Percentiles rank a stretch among this genome's conserved stretches.
These are phyloP conservation scores for Phytophthora kernoviae DNA, from an alignment of 352 stramenopile species.

Conservation along the genomic window DNA sequence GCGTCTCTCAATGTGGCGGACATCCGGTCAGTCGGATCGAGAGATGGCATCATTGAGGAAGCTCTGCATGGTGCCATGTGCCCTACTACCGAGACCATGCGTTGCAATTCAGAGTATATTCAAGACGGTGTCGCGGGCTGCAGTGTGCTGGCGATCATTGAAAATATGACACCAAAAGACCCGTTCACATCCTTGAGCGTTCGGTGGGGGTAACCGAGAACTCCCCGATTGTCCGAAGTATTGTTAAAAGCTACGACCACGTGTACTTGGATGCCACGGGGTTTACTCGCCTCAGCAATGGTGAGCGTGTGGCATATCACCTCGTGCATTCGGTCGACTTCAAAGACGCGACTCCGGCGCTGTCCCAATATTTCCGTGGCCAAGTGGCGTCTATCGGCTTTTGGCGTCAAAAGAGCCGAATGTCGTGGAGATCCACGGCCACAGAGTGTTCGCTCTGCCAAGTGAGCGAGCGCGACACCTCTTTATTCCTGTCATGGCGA, in stretches of 20 bases:
- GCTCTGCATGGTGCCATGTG: conserved; percentile 23
- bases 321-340: conserved; percentile 33
- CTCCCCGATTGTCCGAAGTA: conserved; percentile 15
- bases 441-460: conserved; percentile 21
- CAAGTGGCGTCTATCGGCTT: conserved; percentile 31
- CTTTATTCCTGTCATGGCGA: conserved; percentile 27
- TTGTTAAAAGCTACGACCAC: conserved; percentile 30
- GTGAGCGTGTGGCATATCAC: conserved; percentile 23
- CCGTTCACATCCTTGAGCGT: conserved; percentile 14
- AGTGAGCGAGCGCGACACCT: conserved; percentile 23
- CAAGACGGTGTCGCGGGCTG: conserved; percentile 23
- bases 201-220: conserved; percentile 21
- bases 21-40: conserved; percentile 9
- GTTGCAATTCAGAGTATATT: conserved; percentile 21
- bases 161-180: conserved; percentile 10
- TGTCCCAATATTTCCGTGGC: conserved; percentile 23
- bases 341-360: conserved; percentile 9
- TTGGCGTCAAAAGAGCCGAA: conserved; percentile 27
- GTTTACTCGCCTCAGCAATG: conserved; percentile 13
- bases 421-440: conserved; percentile 30
- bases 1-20: conserved; percentile 20
- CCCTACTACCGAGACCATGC: conserved; percentile 25
- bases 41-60: conserved; percentile 22
- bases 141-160: conserved; percentile 20
- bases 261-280: conserved; percentile 33